A percentile compares a stretch with the other conserved stretches of the same genome.
Conservation (phyloP, 257 asterid species). For the Echium plantagineum region DNA sequence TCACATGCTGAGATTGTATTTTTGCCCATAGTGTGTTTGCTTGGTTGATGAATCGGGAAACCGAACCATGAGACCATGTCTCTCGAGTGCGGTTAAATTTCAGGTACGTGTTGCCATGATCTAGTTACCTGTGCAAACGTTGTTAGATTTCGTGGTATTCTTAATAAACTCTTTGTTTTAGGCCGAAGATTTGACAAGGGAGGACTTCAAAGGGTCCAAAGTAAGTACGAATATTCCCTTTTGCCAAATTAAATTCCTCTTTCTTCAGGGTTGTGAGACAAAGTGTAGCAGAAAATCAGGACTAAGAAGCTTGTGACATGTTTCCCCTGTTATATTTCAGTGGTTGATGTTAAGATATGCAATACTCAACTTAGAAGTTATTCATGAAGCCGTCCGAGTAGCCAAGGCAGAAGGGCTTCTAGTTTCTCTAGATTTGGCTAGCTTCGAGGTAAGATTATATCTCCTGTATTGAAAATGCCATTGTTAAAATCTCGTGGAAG, state of each 20-base stretch:
- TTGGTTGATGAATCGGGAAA: conserved; percentile 85
- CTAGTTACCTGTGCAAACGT: conserved; percentile 7
- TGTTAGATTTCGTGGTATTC: conserved; percentile 7
- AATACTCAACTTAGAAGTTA: conserved; percentile 54
- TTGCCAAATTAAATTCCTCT: neutral
- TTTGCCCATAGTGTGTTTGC: conserved; percentile 72
- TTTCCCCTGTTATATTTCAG: conserved; percentile 32
- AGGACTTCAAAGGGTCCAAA: conserved; percentile 87
- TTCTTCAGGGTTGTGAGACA: neutral
- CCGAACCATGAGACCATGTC: conserved; percentile 97
- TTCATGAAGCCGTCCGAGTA: conserved; percentile 56
- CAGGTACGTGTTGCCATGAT: conserved; percentile 42
- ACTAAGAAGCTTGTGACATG: conserved; percentile 6
- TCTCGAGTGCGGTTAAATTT: conserved; percentile 73
- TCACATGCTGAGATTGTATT: conserved; percentile 7
- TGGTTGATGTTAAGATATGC: conserved; percentile 94
- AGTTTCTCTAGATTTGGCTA: conserved; percentile 90
- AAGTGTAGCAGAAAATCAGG: neutral
- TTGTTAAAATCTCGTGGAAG: neutral
- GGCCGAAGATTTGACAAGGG: conserved; percentile 65
- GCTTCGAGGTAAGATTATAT: conserved; percentile 69
- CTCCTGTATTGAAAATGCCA: neutral
- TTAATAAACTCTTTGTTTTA: conserved; percentile 15
- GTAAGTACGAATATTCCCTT: conserved; percentile 36
- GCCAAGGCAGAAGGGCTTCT: conserved; percentile 83